phyloP scores from a whole-genome alignment of 331 rosid genomes.

The Quercus tomentella region DNA sequence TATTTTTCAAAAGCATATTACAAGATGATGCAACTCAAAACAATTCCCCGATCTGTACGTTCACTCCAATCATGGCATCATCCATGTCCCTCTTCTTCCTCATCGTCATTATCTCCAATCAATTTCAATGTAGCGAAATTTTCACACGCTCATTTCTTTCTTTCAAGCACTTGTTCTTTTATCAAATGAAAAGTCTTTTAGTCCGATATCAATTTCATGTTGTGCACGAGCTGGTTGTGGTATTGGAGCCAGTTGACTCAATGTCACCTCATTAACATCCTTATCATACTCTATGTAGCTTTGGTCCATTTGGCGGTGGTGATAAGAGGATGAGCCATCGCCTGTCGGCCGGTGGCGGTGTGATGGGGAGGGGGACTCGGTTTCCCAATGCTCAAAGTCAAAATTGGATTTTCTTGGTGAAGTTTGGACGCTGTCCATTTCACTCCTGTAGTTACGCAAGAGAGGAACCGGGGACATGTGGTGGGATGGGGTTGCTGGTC shows the following conservation, averaged over 20 bases:
- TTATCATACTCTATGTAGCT: neutral
- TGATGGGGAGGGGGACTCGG: conserved; percentile 36
- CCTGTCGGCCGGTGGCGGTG: conserved; percentile 11
- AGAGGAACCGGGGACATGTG: conserved; percentile 61
- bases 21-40: neutral
- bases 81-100: too few relatives aligned
- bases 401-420: conserved; percentile 37
- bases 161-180: conserved; percentile 7
- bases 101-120: neutral
- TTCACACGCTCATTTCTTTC: neutral
- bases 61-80: neutral
- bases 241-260: neutral
- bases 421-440: conserved; percentile 43
- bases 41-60: neutral
- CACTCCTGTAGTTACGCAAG: conserved; percentile 45
- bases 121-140: neutral
- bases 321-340: conserved; percentile 10
- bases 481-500: conserved; percentile 51
- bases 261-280: neutral
- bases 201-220: conserved; percentile 25
- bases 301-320: conserved; percentile 31
- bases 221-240: neutral
- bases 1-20: neutral
- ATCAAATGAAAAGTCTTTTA: conserved; percentile 60
- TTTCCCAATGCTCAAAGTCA: conserved; percentile 34